phyloP scores from a whole-genome alignment of 345 rosid species.

The Eucalyptus decipiens region DNA sequence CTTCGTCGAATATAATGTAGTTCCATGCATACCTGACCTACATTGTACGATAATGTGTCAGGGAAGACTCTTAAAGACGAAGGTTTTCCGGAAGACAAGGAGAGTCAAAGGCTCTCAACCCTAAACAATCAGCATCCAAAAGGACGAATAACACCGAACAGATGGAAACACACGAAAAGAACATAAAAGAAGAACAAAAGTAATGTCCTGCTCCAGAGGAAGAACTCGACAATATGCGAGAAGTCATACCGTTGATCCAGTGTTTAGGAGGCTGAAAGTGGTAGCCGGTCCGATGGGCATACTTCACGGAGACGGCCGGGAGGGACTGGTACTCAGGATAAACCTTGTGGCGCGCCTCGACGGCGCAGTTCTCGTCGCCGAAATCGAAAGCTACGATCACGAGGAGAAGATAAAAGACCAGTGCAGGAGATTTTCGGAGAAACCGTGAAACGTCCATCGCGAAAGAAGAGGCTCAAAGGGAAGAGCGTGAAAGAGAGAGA shows the following conservation, averaged over 20 bases:
- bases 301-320: conserved; percentile 5
- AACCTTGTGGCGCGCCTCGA: conserved; percentile 37
- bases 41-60: background rate
- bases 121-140: background rate
- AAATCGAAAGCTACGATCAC: background rate
- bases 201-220: background rate
- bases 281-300: conserved; percentile 44
- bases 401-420: background rate
- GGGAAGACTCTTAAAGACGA: background rate
- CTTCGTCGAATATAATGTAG: background rate
- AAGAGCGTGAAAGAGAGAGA: background rate
- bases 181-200: background rate
- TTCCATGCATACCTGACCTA: background rate
- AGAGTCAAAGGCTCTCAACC: background rate
- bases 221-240: background rate
- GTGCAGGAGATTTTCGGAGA: background rate
- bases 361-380: background rate
- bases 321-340: conserved; percentile 27
- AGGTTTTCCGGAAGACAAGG: background rate
- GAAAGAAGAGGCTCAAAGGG: background rate
- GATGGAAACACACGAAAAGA: background rate
- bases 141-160: background rate
- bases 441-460: background rate
- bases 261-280: conserved; percentile 81
- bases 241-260: conserved; percentile 76